These are phyloP conservation scores for Sesbania bispinosa DNA, from an alignment of 306 rosid genomes.

Conservation along the genomic window DNA sequence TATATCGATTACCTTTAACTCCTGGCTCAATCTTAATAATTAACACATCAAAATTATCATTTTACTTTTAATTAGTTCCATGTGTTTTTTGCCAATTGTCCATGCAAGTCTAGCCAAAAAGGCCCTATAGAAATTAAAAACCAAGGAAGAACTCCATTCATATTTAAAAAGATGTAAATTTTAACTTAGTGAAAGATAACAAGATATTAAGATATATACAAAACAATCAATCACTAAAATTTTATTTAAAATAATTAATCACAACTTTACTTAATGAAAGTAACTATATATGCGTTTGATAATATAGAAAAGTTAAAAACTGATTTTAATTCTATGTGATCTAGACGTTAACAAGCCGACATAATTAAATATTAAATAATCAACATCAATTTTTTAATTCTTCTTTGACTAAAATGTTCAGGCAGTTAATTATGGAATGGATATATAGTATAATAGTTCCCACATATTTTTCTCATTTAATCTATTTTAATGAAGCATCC, in stretches of 20 bases:
- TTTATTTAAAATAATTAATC: neutral
- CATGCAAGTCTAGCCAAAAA: neutral
- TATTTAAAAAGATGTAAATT: neutral
- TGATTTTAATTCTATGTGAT: neutral
- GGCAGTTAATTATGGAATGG: neutral
- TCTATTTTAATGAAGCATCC: slow-evolving; percentile 7
- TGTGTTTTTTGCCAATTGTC: neutral
- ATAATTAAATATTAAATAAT: slow-evolving; percentile 5
- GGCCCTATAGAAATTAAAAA: neutral
- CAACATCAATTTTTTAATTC: neutral
- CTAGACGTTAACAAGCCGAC: slow-evolving; percentile 14
- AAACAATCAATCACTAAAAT: too few relatives aligned
- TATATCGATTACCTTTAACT: too few relatives aligned
- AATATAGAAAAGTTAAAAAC: neutral
- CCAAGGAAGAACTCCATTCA: neutral
- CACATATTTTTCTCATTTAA: neutral
- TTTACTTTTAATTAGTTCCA: too few relatives aligned
- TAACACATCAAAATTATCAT: too few relatives aligned
- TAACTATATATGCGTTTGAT: slow-evolving; percentile 5
- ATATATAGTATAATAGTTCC: slow-evolving; percentile 3
- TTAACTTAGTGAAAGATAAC: too few relatives aligned
- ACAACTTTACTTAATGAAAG: neutral
- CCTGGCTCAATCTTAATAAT: too few relatives aligned
- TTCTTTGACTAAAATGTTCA: slow-evolving; percentile 15
- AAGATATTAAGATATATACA: neutral